A percentile compares a stretch with the other conserved stretches of the same genome.
phyloP scores from a whole-genome alignment of 2,329 filamentous ascomycete genomes.

The Sphaerulina populicola region DNA sequence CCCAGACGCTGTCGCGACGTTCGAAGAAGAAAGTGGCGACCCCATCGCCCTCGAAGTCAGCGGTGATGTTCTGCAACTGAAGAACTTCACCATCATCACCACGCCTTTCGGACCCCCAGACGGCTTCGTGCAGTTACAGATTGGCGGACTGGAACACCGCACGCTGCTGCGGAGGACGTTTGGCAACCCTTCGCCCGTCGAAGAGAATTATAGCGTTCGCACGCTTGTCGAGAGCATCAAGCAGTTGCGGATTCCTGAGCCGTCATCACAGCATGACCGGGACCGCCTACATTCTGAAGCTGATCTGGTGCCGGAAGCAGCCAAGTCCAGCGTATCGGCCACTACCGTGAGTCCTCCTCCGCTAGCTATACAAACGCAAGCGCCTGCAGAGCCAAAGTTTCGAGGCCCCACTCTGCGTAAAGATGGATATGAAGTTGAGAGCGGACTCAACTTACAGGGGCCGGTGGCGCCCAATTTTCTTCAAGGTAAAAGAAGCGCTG shows the following conservation, averaged over 20 bases:
- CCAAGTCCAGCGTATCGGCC: not conserved
- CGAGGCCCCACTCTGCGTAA: conserved; percentile 16
- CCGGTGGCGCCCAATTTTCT: conserved; percentile 13
- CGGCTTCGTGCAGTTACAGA: conserved; percentile 22
- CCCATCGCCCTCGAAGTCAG: conserved; percentile 18
- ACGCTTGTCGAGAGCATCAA: conserved; percentile 20
- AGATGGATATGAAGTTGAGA: conserved; percentile 24
- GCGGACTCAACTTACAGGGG: conserved; percentile 25
- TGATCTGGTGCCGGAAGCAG: not conserved
- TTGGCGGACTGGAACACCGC: conserved; percentile 26
- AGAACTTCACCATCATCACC: conserved; percentile 23
- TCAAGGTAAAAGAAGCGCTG: not conserved
- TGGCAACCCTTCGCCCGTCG: conserved; percentile 18
- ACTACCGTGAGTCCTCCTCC: not conserved
- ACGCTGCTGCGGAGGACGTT: conserved; percentile 22
- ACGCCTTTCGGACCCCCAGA: conserved; percentile 24
- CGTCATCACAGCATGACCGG: conserved; percentile 2
- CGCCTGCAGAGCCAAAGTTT: conserved; percentile 6
- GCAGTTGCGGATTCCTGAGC: conserved; percentile 12
- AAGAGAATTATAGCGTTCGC: conserved; percentile 15
- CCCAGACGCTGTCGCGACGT: conserved; percentile 14
- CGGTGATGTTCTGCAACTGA: conserved; percentile 25
- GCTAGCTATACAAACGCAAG: not conserved
- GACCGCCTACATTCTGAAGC: not conserved
- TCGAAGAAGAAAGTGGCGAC: conserved; percentile 24